These are phyloP conservation scores for Gossypium lobatum DNA, from an alignment of 441 rosid species.

Conservation along the genomic window DNA sequence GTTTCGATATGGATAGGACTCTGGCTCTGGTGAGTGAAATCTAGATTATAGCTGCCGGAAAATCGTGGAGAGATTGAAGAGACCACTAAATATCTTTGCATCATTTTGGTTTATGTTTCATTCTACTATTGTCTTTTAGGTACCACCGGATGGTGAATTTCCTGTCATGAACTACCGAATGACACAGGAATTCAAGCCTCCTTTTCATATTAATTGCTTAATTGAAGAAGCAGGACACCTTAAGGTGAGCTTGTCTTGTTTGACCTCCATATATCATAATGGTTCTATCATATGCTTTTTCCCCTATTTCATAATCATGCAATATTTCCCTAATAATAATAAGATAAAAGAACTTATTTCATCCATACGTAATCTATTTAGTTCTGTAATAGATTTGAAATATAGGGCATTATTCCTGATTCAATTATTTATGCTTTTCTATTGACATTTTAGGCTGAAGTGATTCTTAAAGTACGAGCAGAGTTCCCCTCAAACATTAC, in stretches of 20 bases:
- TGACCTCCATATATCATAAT: background rate
- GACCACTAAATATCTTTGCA: no score
- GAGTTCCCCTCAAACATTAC: constrained; percentile 78
- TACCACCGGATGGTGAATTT: constrained; percentile 98
- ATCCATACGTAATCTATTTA: no score
- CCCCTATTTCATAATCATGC: background rate
- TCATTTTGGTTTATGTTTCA: background rate
- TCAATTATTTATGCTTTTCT: background rate
- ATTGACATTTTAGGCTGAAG: constrained; percentile 61
- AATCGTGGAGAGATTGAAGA: no score
- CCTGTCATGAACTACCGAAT: constrained; percentile 98
- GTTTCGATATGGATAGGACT: constrained; percentile 83
- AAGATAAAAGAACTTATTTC: no score
- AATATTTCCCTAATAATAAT: background rate
- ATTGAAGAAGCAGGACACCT: constrained; percentile 94
- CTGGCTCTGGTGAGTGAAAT: constrained; percentile 68
- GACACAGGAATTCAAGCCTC: constrained; percentile 99
- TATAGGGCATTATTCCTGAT: background rate
- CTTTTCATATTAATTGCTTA: constrained; percentile 85
- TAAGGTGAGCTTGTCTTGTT: constrained; percentile 39
- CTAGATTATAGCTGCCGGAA: no score
- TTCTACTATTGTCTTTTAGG: constrained; percentile 38
- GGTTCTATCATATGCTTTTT: background rate
- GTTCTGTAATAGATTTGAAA: no score
- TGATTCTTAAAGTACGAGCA: constrained; percentile 75